Percentiles rank a stretch among this genome's conserved stretches.
phyloP scores from a whole-genome alignment of 2,329 filamentous ascomycete genomes.

The Ophiosphaerella narmari region DNA sequence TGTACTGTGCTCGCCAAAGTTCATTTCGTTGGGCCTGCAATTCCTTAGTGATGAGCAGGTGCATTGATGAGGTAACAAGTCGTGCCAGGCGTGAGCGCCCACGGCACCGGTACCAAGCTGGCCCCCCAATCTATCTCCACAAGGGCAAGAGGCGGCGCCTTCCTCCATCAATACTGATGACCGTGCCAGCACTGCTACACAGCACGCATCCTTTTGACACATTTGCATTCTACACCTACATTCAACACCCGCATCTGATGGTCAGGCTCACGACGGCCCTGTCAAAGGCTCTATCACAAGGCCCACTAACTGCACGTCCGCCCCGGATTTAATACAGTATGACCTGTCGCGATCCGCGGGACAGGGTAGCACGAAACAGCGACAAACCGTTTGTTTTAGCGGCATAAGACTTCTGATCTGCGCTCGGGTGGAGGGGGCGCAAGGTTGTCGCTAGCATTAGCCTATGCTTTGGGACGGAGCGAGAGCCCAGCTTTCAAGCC shows the following conservation, averaged over 20 bases:
- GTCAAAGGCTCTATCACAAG: slow-evolving; percentile 4
- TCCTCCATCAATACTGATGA: background rate
- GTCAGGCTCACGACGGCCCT: background rate
- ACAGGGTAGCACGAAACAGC: slow-evolving; percentile 33
- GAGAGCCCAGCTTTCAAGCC: too few species aligned
- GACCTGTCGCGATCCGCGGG: slow-evolving; percentile 9
- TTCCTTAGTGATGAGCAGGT: too few species aligned
- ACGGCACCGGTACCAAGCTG: too few species aligned
- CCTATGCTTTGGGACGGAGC: background rate
- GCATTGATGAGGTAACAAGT: too few species aligned
- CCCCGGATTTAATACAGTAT: slow-evolving; percentile 8
- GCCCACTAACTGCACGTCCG: slow-evolving; percentile 10
- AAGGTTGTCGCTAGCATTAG: slow-evolving; percentile 10
- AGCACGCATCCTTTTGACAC: slow-evolving; percentile 1
- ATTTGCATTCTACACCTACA: slow-evolving; percentile 9
- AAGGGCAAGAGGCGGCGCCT: slow-evolving; percentile 1
- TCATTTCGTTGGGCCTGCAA: too few species aligned
- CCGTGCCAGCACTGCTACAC: background rate
- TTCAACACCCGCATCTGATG: too few species aligned
- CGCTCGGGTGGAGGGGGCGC: slow-evolving; percentile 21
- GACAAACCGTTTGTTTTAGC: slow-evolving; percentile 45
- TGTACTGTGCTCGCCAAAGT: too few species aligned
- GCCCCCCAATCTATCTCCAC: too few species aligned
- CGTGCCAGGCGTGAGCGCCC: too few species aligned
- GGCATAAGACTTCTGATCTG: slow-evolving; percentile 17